Evolutionary conservation across 345 rosid genomes (phyloP).

Genomic region (Nasturtium officinale): DNA sequence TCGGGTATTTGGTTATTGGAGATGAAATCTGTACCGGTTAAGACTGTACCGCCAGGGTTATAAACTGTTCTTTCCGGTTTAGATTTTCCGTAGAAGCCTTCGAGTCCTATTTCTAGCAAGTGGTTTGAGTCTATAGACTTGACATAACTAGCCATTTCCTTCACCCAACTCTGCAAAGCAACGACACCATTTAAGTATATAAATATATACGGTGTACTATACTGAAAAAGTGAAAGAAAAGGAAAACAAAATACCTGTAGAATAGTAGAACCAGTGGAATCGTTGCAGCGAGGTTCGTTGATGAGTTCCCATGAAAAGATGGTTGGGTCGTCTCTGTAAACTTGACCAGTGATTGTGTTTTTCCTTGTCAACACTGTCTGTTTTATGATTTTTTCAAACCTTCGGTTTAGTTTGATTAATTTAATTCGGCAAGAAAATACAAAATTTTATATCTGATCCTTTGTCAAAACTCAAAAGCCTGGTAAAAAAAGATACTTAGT

Average conservation of each 20-base stretch:
- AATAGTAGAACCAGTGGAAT: slow-evolving; percentile 49
- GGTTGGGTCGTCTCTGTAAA: slow-evolving; percentile 74
- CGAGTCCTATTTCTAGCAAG: slow-evolving; percentile 72
- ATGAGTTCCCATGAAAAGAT: slow-evolving; percentile 94
- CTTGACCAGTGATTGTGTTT: slow-evolving; percentile 65
- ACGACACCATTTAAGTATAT: background rate
- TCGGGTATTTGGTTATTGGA: slow-evolving; percentile 58
- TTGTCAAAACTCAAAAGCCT: too few relatives aligned
- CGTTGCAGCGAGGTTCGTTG: slow-evolving; percentile 72
- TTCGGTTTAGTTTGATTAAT: slow-evolving; percentile 20
- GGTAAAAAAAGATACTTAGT: background rate
- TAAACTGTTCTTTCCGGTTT: slow-evolving; percentile 47
- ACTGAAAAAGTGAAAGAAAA: background rate
- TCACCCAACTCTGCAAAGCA: slow-evolving; percentile 57
- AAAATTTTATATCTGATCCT: background rate
- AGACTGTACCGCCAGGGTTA: slow-evolving; percentile 46
- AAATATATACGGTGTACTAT: background rate
- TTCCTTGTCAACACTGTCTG: slow-evolving; percentile 73
- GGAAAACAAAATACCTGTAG: slow-evolving; percentile 57
- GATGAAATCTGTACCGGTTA: slow-evolving; percentile 68
- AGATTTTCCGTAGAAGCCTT: slow-evolving; percentile 79
- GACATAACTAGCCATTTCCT: slow-evolving; percentile 65
- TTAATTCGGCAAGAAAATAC: slow-evolving; percentile 27
- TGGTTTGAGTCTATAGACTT: slow-evolving; percentile 71
- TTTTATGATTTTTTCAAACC: slow-evolving; percentile 31